These are phyloP conservation scores for Neonectria sp. DNA, from an alignment of 2,329 filamentous ascomycete genomes.

Conservation along the genomic window DNA sequence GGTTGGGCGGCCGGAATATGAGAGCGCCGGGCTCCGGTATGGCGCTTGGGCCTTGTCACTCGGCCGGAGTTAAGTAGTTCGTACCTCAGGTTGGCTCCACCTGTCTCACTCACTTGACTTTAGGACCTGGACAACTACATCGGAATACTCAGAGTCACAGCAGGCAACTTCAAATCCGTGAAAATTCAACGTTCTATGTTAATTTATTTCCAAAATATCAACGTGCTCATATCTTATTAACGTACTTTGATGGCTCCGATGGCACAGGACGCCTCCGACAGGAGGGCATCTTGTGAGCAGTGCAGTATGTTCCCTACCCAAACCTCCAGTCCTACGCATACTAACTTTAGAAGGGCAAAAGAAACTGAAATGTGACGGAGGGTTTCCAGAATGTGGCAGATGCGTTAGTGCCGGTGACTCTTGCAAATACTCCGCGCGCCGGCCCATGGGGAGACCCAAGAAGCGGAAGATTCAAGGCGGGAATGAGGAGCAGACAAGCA, in stretches of 20 bases:
- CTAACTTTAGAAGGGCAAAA: conserved; percentile 41
- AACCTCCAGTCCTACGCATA: neutral
- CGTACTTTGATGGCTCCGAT: conserved; percentile 24
- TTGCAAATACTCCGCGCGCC: conserved; percentile 42
- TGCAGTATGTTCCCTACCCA: conserved; percentile 36
- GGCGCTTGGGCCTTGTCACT: conserved; percentile 2
- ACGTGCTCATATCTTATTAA: neutral
- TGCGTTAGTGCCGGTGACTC: conserved; percentile 32
- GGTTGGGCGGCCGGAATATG: conserved; percentile 54
- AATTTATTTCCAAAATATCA: neutral
- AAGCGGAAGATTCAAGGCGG: conserved; percentile 38
- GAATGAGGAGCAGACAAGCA: conserved; percentile 16
- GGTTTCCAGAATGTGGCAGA: conserved; percentile 40
- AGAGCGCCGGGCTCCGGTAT: conserved; percentile 51
- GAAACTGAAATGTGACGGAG: conserved; percentile 47
- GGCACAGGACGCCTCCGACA: conserved; percentile 34
- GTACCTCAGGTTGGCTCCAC: neutral
- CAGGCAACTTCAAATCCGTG: neutral
- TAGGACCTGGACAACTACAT: neutral
- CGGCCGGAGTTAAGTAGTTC: neutral
- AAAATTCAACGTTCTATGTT: neutral
- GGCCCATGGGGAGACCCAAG: conserved; percentile 47
- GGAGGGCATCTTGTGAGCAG: conserved; percentile 48
- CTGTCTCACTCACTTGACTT: neutral
- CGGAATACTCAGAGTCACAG: neutral